Conservation (phyloP, 805 yeast genomes). For the Ogataea angusta region DNA sequence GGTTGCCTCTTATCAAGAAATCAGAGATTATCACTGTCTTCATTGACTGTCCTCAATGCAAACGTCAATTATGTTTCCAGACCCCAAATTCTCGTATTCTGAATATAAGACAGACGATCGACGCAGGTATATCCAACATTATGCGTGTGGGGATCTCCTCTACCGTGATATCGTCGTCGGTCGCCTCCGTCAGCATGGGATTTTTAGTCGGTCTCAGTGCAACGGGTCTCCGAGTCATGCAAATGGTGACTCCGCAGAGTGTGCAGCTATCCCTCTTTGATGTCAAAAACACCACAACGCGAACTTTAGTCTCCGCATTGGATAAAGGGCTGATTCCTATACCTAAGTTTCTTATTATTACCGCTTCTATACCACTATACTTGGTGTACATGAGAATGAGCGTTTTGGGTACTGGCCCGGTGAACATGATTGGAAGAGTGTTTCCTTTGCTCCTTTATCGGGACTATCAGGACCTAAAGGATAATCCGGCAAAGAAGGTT, state of each 20-base stretch:
- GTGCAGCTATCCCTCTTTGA: constrained; percentile 31
- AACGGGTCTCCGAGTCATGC: constrained; percentile 30
- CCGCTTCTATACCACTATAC: constrained; percentile 33
- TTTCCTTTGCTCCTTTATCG: constrained; percentile 18
- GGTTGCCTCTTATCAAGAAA: constrained; percentile 17
- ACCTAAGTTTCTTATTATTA: constrained; percentile 21
- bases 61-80: constrained; percentile 29
- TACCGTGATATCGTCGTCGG: constrained; percentile 19
- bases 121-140: constrained; percentile 16
- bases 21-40: constrained; percentile 21
- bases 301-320: constrained; percentile 17
- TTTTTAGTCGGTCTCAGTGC: constrained; percentile 20
- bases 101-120: constrained; percentile 12
- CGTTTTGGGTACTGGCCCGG: constrained; percentile 7
- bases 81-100: constrained; percentile 21
- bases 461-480: constrained; percentile 11
- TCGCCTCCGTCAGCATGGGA: constrained; percentile 25
- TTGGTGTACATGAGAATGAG: constrained; percentile 24
- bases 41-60: constrained; percentile 39
- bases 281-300: constrained; percentile 11
- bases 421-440: constrained; percentile 10
- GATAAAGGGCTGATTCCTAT: constrained; percentile 21
- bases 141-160: constrained; percentile 19
- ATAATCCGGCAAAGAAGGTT: constrained; percentile 16
- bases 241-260: constrained; percentile 31